These are phyloP conservation scores for Zymoseptoria ardabiliae DNA, from an alignment of 2,329 filamentous ascomycete genomes.

Conservation along the genomic window DNA sequence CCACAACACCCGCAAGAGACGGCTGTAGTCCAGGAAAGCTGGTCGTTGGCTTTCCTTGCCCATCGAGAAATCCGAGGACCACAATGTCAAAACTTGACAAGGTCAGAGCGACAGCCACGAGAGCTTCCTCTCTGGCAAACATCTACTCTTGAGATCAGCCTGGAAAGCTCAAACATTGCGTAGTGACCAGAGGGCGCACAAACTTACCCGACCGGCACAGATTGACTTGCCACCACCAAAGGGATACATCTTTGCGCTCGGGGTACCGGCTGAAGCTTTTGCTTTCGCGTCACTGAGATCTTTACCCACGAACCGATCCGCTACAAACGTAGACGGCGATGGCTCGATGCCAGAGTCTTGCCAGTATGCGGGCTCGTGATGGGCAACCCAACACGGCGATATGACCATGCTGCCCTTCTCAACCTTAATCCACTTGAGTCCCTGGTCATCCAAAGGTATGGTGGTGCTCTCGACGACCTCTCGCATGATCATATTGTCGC, in stretches of 20 bases:
- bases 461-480: background rate
- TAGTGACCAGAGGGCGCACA: background rate
- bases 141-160: background rate
- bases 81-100: background rate
- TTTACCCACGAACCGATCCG: background rate
- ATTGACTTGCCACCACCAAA: background rate
- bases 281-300: background rate
- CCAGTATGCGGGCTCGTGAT: background rate
- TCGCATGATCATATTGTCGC: background rate
- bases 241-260: background rate
- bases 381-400: background rate
- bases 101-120: background rate
- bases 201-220: background rate
- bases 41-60: background rate
- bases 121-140: background rate
- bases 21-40: background rate
- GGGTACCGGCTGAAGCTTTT: background rate
- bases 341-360: background rate
- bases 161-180: background rate
- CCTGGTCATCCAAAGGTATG: background rate
- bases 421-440: background rate
- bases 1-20: too few relatives aligned
- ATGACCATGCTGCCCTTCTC: background rate
- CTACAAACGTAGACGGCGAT: background rate
- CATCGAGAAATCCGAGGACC: background rate